These are phyloP conservation scores for Dictyostelium capitatum DNA, from an alignment of 78 protist genomes.

Conservation along the genomic window DNA sequence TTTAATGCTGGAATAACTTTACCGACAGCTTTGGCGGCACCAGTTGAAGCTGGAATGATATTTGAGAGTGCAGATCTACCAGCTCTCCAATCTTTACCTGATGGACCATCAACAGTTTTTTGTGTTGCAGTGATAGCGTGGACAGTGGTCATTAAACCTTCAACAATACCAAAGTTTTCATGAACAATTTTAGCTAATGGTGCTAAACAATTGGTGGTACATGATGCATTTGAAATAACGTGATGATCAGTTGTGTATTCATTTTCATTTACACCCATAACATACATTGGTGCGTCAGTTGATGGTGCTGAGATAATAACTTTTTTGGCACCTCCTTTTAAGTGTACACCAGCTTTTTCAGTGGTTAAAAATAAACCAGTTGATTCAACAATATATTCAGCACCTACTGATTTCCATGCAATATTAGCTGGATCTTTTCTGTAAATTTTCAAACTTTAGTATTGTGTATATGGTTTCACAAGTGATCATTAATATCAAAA, in stretches of 20 bases:
- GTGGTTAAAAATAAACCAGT: slow-evolving; percentile 98
- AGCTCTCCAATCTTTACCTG: slow-evolving; percentile 97
- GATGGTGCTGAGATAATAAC: slow-evolving; percentile 99
- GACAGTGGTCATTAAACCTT: slow-evolving; percentile 99
- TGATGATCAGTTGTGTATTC: slow-evolving; percentile 70
- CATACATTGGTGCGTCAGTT: slow-evolving; percentile 98
- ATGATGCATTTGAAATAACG: slow-evolving; percentile 98
- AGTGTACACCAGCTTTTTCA: slow-evolving; percentile 93
- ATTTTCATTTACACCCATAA: slow-evolving; percentile 98
- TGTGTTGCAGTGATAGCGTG: slow-evolving; percentile 99
- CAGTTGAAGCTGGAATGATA: slow-evolving; percentile 99
- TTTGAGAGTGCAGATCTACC: slow-evolving; percentile 97
- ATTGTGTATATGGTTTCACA: no score
- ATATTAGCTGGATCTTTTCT: slow-evolving; percentile 91
- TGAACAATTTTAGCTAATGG: slow-evolving; percentile 98
- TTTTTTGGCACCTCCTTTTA: slow-evolving; percentile 97
- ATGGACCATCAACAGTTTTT: slow-evolving; percentile 98
- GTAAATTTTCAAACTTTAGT: background rate
- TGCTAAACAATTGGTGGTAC: slow-evolving; percentile 99
- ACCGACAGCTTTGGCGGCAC: slow-evolving; percentile 99
- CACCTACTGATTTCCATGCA: slow-evolving; percentile 88
- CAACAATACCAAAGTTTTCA: slow-evolving; percentile 97
- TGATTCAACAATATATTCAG: slow-evolving; percentile 97
- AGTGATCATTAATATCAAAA: no score
- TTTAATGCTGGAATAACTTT: slow-evolving; percentile 93